These are phyloP conservation scores for Penicillium riverlandense DNA, from an alignment of 495 filamentous ascomycete genomes.

Conservation along the genomic window DNA sequence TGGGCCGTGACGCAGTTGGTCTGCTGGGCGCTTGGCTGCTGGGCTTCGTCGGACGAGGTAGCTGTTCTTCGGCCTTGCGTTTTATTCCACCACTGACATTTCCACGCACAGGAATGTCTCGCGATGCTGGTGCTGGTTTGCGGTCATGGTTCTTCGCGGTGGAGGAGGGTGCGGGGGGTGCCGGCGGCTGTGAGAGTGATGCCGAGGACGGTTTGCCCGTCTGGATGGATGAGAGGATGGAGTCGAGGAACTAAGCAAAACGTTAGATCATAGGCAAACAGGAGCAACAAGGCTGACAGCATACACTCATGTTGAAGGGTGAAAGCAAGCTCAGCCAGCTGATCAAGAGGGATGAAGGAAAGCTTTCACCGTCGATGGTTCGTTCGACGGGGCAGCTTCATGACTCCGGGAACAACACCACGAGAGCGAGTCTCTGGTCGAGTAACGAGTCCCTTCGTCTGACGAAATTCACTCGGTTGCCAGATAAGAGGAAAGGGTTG, in stretches of 20 bases:
- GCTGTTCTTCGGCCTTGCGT: slow-evolving; percentile 37
- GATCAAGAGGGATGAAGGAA: slow-evolving; percentile 7
- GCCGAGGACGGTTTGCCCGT: slow-evolving; percentile 32
- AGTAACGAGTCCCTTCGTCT: slow-evolving; percentile 4
- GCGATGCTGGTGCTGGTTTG: slow-evolving; percentile 8
- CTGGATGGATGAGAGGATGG: slow-evolving; percentile 48
- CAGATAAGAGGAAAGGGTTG: no score
- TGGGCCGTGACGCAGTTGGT: background rate
- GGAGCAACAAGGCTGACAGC: slow-evolving; percentile 5
- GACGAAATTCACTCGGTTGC: no score
- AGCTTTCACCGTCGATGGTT: slow-evolving; percentile 39
- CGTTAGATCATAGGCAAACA: slow-evolving; percentile 13
- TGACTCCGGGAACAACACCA: slow-evolving; percentile 32
- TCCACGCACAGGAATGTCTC: slow-evolving; percentile 10
- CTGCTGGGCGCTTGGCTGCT: slow-evolving; percentile 12
- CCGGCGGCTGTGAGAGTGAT: slow-evolving; percentile 23
- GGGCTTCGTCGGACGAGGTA: slow-evolving; percentile 23
- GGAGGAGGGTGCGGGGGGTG: slow-evolving; percentile 19
- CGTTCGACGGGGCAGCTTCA: slow-evolving; percentile 39
- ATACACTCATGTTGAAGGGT: slow-evolving; percentile 41
- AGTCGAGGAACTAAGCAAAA: slow-evolving; percentile 46
- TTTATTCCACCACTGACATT: slow-evolving; percentile 25
- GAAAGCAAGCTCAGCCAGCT: background rate
- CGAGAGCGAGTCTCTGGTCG: slow-evolving; percentile 14
- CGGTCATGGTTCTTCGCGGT: slow-evolving; percentile 19